Conservation (phyloP, 306 rosid genomes). For the Citrullus mucosospermus region DNA sequence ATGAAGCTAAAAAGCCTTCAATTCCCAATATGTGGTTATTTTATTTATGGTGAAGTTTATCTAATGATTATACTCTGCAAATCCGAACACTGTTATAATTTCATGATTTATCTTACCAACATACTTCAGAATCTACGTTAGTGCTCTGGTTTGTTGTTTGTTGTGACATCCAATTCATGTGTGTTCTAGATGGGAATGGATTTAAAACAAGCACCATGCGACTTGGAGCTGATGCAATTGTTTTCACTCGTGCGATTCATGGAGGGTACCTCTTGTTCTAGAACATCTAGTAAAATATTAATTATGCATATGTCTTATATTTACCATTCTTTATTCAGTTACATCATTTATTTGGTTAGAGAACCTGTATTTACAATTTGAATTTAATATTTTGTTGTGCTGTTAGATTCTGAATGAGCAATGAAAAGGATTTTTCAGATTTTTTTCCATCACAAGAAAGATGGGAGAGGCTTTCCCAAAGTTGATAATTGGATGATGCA, state of each 20-base stretch:
- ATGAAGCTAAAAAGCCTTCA: background rate
- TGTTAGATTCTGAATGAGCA: background rate
- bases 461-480: background rate
- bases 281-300: background rate
- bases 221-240: slow-evolving; percentile 86
- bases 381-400: background rate
- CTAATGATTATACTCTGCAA: background rate
- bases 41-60: background rate
- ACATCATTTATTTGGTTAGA: background rate
- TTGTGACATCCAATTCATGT: background rate
- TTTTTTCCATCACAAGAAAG: background rate
- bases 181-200: slow-evolving; percentile 85
- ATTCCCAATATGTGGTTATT: background rate
- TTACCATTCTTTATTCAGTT: background rate
- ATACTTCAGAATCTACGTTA: background rate
- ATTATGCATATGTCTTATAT: background rate
- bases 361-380: background rate
- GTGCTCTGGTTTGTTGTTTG: background rate
- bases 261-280: slow-evolving; percentile 34
- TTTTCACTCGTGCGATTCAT: slow-evolving; percentile 54
- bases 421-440: background rate
- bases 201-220: slow-evolving; percentile 98
- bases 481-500: background rate
- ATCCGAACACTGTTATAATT: background rate
- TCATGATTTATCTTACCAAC: background rate